A percentile compares a stretch with the other conserved stretches of the same genome.
Conservation (phyloP, 495 filamentous ascomycete genomes). For the Annulohypoxylon moriforme region DNA sequence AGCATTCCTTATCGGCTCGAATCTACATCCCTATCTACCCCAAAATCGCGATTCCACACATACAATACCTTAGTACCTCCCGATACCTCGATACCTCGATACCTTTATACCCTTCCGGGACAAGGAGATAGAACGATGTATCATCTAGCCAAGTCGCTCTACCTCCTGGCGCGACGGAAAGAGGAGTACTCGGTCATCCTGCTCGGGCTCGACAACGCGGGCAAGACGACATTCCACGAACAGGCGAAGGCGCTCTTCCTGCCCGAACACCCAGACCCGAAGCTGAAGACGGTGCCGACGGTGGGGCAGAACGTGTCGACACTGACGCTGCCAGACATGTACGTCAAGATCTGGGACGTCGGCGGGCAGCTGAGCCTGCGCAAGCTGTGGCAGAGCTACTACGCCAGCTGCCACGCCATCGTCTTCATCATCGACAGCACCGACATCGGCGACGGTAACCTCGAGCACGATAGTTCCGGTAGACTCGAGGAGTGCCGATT, state of each 20-base stretch:
- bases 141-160: constrained; percentile 94
- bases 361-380: constrained; percentile 91
- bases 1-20: constrained; percentile 9
- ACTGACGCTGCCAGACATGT: constrained; percentile 87
- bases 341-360: constrained; percentile 98
- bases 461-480: constrained; percentile 67
- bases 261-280: constrained; percentile 68
- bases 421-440: constrained; percentile 96
- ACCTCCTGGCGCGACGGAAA: constrained; percentile 93
- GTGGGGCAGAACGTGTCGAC: constrained; percentile 97
- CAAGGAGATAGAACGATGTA: constrained; percentile 80
- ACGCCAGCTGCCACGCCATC: constrained; percentile 91
- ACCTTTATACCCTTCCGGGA: no score
- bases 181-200: constrained; percentile 99
- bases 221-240: constrained; percentile 97
- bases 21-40: constrained; percentile 7
- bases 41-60: not conserved
- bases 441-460: constrained; percentile 83
- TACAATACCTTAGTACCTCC: not conserved
- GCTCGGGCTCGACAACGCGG: constrained; percentile 96
- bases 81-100: not conserved
- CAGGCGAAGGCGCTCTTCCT: constrained; percentile 91
- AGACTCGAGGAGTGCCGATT: constrained; percentile 88
- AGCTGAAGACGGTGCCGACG: constrained; percentile 86
- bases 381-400: constrained; percentile 95